Evolutionary conservation across 208 protist genomes (phyloP).

Genomic region (Trypanosoma scelopori): DNA sequence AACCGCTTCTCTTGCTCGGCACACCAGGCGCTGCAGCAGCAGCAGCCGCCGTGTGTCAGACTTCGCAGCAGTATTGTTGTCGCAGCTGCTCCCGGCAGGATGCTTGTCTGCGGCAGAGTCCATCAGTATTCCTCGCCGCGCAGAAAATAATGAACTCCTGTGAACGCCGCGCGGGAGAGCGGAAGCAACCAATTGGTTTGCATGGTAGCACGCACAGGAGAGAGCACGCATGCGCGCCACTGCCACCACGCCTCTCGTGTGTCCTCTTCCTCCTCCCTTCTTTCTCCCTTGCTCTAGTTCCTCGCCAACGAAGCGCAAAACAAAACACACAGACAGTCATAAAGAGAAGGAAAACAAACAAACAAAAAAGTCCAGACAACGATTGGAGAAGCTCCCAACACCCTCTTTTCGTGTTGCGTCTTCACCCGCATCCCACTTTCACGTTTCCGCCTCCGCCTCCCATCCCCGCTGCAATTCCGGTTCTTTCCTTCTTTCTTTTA

Average conservation of each 20-base stretch:
- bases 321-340: too few relatives aligned
- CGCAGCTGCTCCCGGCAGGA: neutral
- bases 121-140: too few relatives aligned
- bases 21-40: conserved; percentile 17
- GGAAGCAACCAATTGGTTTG: neutral
- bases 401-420: neutral
- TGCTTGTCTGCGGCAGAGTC: neutral
- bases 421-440: too few relatives aligned
- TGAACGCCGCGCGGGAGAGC: neutral
- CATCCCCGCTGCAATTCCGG: too few relatives aligned
- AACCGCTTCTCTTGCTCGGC: conserved; percentile 24
- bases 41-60: conserved; percentile 6
- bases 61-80: neutral
- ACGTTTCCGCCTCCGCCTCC: too few relatives aligned
- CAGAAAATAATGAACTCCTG: too few relatives aligned
- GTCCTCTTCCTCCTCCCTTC: neutral
- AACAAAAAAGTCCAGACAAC: neutral
- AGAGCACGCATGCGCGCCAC: neutral
- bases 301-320: too few relatives aligned
- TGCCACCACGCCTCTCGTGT: too few relatives aligned
- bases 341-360: neutral
- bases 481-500: neutral
- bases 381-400: neutral
- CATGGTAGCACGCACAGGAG: neutral
- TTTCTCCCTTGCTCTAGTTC: too few relatives aligned